Evolutionary conservation across 495 filamentous ascomycete genomes (phyloP).

Genomic region (Staphylotrichum longicolle): DNA sequence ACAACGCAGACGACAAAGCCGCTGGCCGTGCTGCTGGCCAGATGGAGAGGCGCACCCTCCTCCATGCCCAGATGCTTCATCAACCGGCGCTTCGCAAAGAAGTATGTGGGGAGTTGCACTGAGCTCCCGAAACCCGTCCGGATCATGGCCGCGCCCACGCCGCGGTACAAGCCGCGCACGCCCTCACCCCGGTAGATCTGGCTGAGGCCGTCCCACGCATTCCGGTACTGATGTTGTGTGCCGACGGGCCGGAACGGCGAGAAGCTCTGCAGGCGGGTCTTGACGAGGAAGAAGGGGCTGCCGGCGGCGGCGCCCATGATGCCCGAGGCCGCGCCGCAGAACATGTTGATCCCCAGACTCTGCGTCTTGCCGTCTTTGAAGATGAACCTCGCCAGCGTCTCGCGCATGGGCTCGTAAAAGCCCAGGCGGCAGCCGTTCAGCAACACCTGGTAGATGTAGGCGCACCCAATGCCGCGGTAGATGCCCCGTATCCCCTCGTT

Average conservation of each 20-base stretch:
- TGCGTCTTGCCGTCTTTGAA: conserved; percentile 72
- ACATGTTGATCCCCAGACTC: conserved; percentile 86
- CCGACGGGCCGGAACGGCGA: conserved; percentile 93
- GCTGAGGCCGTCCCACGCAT: conserved; percentile 75
- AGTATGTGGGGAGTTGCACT: conserved; percentile 96
- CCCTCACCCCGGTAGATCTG: conserved; percentile 79
- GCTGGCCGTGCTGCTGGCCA: conserved; percentile 83
- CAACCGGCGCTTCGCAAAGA: conserved; percentile 89
- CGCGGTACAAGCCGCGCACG: conserved; percentile 77
- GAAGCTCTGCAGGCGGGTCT: conserved; percentile 92
- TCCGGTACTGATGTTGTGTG: conserved; percentile 89
- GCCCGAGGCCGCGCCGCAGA: conserved; percentile 82
- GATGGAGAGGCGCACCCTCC: conserved; percentile 85
- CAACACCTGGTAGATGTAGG: conserved; percentile 95
- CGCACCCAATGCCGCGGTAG: conserved; percentile 85
- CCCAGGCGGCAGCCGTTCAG: conserved; percentile 95
- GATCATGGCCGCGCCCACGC: conserved; percentile 93
- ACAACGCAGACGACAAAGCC: conserved; percentile 96
- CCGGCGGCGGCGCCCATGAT: conserved; percentile 87
- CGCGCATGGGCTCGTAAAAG: conserved; percentile 94
- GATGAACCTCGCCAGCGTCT: conserved; percentile 58
- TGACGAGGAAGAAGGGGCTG: conserved; percentile 97
- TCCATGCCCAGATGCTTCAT: conserved; percentile 78
- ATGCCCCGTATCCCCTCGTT: conserved; percentile 88
- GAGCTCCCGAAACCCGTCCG: conserved; percentile 92